Evolutionary conservation across 371 early-diverging fungal genomes (phyloP).

Genomic region (Circinella minor): DNA sequence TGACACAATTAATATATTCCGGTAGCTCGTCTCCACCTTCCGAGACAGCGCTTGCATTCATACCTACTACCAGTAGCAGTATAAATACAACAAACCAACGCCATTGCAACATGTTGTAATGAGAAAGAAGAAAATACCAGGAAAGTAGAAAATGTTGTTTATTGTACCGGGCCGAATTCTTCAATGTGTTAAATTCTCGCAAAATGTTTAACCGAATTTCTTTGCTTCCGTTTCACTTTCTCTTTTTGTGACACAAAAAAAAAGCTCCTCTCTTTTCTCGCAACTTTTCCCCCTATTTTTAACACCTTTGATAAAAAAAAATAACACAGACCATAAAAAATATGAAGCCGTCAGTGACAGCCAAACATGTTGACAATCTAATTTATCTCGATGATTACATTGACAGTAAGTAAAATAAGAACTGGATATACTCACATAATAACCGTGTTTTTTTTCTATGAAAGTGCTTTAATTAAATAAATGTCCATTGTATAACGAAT

Average conservation of each 20-base stretch:
- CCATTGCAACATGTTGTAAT: slow-evolving; percentile 7
- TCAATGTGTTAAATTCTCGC: neutral
- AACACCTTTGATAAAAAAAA: neutral
- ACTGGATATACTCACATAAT: too few species aligned
- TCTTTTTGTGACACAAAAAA: neutral
- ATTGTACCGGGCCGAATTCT: neutral
- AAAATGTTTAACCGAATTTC: slow-evolving; percentile 1
- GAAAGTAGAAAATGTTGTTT: neutral
- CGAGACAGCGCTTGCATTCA: neutral
- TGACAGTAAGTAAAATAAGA: slow-evolving; percentile 68
- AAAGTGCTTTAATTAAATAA: neutral
- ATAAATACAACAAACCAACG: neutral
- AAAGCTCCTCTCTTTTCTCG: neutral
- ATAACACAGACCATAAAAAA: neutral
- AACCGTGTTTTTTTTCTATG: too few species aligned
- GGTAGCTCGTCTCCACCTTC: slow-evolving; percentile 14
- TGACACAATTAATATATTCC: slow-evolving; percentile 10
- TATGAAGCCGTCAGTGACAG: slow-evolving; percentile 38
- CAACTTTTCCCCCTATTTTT: neutral
- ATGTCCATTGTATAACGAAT: neutral
- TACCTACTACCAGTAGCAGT: neutral
- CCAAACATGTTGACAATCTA: slow-evolving; percentile 49
- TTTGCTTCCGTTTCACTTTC: neutral
- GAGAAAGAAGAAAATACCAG: neutral
- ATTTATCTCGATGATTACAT: slow-evolving; percentile 88